Evolutionary conservation across 257 asterid species (phyloP), one percentile per base, ranked within the genome.

Genomic region (Capsicum baccatum): DNA sequence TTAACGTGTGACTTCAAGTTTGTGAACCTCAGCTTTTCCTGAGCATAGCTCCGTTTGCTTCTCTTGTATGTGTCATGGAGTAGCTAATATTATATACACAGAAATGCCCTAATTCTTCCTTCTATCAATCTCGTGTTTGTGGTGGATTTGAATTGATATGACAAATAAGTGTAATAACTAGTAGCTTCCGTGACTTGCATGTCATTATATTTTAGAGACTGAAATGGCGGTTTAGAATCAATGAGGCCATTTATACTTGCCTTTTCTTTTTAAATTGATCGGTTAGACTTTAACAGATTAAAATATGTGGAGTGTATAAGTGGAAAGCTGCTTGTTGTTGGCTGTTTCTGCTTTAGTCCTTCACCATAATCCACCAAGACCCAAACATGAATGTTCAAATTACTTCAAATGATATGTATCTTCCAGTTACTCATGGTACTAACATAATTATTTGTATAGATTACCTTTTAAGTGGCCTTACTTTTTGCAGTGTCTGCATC

Each of bases 121-220:
- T 15, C 78, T 39, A 68, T 68, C 52, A 39, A 39, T 39, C 78
- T 68, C 54, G 73, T 8, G 52, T 68, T 68, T 68, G 78, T 37
- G 26, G 78, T 68, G 12, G 54, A 68, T 39, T 67, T 68, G 78
- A 68, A 39, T 68, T 68, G 78, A 68, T 60, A 19, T 19, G 67
- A 60, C 4, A 35, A 60, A n/a, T 26, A 26, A 26, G 33, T 26
- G 33, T 26, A 26, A 26, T 11, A 19, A n/a, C 35, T 57, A 60
- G 5, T 37, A 68, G 78, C 54, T 68, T 68, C 21, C 5, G 52
- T 15, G 13, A 39, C 47, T 68, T 37, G 8, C 78, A 37, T 68
- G 5, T 37, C 13, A 37, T 37, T 67, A 26, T 35, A 14, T 15
- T 39, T 39, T 66, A 67, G 74, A 67, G 74, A 67, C 74, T 67